Conservation (phyloP, 495 filamentous ascomycete species). For the Pyrenula massariospora region DNA sequence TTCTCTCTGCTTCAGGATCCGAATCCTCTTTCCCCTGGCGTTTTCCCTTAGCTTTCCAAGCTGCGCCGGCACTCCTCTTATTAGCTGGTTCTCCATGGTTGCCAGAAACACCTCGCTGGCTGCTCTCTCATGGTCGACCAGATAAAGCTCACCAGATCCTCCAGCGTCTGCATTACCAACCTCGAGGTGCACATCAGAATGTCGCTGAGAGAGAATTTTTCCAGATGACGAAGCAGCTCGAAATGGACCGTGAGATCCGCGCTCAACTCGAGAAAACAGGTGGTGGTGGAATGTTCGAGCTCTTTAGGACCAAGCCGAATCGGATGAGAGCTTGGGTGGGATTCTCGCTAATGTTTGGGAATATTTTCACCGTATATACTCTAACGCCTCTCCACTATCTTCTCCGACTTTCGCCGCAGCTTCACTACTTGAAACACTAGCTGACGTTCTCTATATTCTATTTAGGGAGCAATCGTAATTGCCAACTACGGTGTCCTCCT, state of each 20-base stretch:
- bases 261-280: neutral
- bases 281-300: slow-evolving; percentile 11
- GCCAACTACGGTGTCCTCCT: slow-evolving; percentile 37
- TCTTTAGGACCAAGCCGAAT: slow-evolving; percentile 29
- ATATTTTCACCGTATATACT: slow-evolving; percentile 13
- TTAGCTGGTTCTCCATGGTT: slow-evolving; percentile 25
- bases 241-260: slow-evolving; percentile 18
- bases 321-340: slow-evolving; percentile 29
- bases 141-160: slow-evolving; percentile 25
- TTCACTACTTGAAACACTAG: slow-evolving; percentile 22
- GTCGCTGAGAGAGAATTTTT: slow-evolving; percentile 25
- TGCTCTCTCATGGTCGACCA: slow-evolving; percentile 25
- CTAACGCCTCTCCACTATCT: slow-evolving; percentile 34
- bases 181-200: slow-evolving; percentile 20
- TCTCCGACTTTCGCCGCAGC: slow-evolving; percentile 34
- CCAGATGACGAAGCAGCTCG: slow-evolving; percentile 27
- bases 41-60: slow-evolving; percentile 32
- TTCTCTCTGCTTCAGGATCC: slow-evolving; percentile 14
- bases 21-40: slow-evolving; percentile 30
- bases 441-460: slow-evolving; percentile 31
- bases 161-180: slow-evolving; percentile 15
- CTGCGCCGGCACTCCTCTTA: slow-evolving; percentile 25
- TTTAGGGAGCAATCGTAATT: slow-evolving; percentile 20
- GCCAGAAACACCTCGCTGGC: slow-evolving; percentile 33
- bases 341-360: slow-evolving; percentile 21